Conservation (phyloP, 177 flowering plant species). For the Tripterygium wilfordii region DNA sequence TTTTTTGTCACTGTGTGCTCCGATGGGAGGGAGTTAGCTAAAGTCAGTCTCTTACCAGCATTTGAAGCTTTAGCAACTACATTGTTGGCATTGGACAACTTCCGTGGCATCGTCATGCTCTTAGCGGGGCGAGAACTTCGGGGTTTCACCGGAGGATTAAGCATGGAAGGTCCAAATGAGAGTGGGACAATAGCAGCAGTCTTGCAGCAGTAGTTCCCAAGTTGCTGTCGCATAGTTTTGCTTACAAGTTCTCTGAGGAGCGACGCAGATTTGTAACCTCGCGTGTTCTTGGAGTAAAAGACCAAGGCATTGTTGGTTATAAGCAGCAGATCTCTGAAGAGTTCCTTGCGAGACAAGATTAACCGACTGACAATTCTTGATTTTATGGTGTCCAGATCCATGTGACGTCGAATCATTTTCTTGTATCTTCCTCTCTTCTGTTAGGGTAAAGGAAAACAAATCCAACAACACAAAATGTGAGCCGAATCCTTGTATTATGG, state of each 20-base stretch:
- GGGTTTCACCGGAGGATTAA: slow-evolving; percentile 46
- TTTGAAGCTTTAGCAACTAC: slow-evolving; percentile 3
- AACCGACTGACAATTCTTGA: slow-evolving; percentile 33
- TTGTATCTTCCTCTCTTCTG: slow-evolving; percentile 83
- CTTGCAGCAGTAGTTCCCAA: slow-evolving; percentile 5
- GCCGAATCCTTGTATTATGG: background rate
- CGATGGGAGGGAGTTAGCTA: slow-evolving; percentile 14
- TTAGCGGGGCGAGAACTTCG: slow-evolving; percentile 31
- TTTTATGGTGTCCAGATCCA: slow-evolving; percentile 65
- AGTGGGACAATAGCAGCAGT: slow-evolving; percentile 4
- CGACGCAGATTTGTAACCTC: slow-evolving; percentile 53
- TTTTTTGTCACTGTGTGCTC: slow-evolving; percentile 10
- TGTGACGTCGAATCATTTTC: slow-evolving; percentile 52
- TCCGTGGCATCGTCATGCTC: slow-evolving; percentile 14
- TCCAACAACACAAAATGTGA: background rate
- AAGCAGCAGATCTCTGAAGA: slow-evolving; percentile 69
- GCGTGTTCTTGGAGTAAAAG: slow-evolving; percentile 61
- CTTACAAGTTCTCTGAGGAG: slow-evolving; percentile 39
- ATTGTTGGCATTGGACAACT: slow-evolving; percentile 6
- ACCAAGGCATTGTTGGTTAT: slow-evolving; percentile 66
- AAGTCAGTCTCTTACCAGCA: slow-evolving; percentile 10
- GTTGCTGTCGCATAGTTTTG: slow-evolving; percentile 18
- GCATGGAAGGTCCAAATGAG: slow-evolving; percentile 8
- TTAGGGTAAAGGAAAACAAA: slow-evolving; percentile 1
- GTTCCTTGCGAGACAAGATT: slow-evolving; percentile 41